Conservation (phyloP, 768 basidiomycete genomes). For the Pulveroboletus sp. region DNA sequence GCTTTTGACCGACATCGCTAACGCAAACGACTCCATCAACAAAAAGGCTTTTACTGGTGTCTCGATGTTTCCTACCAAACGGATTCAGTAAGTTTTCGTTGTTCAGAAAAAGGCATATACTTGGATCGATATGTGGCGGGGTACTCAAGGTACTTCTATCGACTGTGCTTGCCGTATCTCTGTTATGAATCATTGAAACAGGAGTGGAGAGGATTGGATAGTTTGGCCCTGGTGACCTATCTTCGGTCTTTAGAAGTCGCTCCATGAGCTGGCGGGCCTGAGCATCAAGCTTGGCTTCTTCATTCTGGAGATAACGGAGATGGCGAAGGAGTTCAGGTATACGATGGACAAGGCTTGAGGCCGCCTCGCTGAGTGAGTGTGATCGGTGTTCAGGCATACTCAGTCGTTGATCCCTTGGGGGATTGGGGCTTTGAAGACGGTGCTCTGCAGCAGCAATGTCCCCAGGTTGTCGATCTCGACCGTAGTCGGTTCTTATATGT, state of each 20-base stretch:
- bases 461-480: neutral
- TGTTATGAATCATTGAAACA: neutral
- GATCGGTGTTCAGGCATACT: conserved; percentile 7
- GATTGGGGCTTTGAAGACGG: neutral
- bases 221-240: neutral
- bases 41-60: conserved; percentile 19
- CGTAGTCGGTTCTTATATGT: conserved; percentile 10
- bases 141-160: neutral
- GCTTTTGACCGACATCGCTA: conserved; percentile 20
- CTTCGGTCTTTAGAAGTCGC: neutral
- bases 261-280: conserved; percentile 12
- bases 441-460: neutral
- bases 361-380: conserved; percentile 7
- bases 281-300: conserved; percentile 18
- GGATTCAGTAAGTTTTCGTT: neutral
- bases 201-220: neutral
- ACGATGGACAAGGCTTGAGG: conserved; percentile 9
- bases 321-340: conserved; percentile 18
- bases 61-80: conserved; percentile 12
- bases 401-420: neutral
- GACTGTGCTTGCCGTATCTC: neutral
- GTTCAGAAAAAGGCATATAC: conserved; percentile 4
- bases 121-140: conserved; percentile 3
- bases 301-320: conserved; percentile 19
- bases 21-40: conserved; percentile 16